phyloP scores from a whole-genome alignment of 768 basidiomycete genomes.

The Tylopilus plumbeoviolaceoides region DNA sequence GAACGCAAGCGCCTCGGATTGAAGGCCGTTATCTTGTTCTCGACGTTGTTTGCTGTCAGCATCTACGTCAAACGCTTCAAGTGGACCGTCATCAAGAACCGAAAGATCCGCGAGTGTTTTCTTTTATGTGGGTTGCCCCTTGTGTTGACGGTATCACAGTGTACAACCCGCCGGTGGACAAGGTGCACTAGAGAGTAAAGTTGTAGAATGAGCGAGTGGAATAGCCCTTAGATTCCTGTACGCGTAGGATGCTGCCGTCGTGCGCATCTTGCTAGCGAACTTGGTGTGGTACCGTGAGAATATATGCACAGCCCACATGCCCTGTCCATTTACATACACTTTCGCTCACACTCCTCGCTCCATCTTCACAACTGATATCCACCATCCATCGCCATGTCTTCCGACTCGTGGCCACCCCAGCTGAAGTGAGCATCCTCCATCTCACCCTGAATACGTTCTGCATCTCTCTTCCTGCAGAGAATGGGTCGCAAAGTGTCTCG shows the following conservation, averaged over 20 bases:
- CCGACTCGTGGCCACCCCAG: slow-evolving; percentile 77
- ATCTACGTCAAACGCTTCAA: slow-evolving; percentile 96
- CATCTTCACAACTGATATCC: slow-evolving; percentile 3
- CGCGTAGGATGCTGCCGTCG: slow-evolving; percentile 18
- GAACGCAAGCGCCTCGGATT: slow-evolving; percentile 96
- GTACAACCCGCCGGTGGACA: slow-evolving; percentile 38
- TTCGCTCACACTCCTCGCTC: neutral
- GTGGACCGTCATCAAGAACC: slow-evolving; percentile 88
- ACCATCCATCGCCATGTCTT: slow-evolving; percentile 47
- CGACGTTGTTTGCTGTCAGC: slow-evolving; percentile 72
- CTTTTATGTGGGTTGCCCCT: neutral
- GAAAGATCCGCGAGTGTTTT: slow-evolving; percentile 74
- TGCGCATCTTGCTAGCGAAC: slow-evolving; percentile 23
- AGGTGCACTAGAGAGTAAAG: slow-evolving; percentile 29
- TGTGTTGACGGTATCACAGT: slow-evolving; percentile 22
- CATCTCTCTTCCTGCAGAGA: slow-evolving; percentile 50
- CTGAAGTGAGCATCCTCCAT: slow-evolving; percentile 52
- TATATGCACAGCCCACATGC: neutral
- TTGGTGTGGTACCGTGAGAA: slow-evolving; percentile 20
- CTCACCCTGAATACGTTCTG: neutral
- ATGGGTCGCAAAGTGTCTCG: slow-evolving; percentile 93
- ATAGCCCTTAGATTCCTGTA: slow-evolving; percentile 24
- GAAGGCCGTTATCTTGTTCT: slow-evolving; percentile 93
- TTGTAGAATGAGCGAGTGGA: slow-evolving; percentile 2
- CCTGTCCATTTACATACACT: slow-evolving; percentile 10